Evolutionary conservation across 805 yeast genomes (phyloP), one percentile per base, ranked within the genome.

Genomic region (Tetrapisispora arboricola): DNA sequence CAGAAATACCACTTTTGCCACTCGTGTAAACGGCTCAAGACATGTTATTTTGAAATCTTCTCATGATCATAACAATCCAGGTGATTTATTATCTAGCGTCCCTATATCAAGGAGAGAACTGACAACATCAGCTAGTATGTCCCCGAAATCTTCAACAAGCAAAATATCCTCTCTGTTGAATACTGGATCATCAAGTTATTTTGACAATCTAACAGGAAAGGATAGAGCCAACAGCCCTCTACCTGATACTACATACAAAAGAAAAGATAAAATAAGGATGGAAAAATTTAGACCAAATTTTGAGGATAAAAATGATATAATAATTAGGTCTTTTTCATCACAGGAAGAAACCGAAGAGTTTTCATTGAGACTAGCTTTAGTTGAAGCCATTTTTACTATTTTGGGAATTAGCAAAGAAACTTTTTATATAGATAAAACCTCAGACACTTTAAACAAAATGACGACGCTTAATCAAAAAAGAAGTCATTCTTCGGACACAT

Each of bases 81-180:
- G 95, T 22, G 95, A 86, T 55, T 66, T 87, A 39, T 62, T 87
- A 10, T 82, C 95, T 0, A 83, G 81, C 41, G 95, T 80, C 1
- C 92, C 94, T 1, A 57, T 83, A 7, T 70, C 80, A 1, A 64
- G 80, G 40, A 57, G 49, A 32, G 55, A 49, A 38, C 26, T 40
- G 19, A 26, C 47, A 18, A 15, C 10, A 10, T 4, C 33, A 19
- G 16, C 12, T 11, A 28, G 9, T 6, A 6, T 20, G 4, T 24
- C 29, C 6, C 19, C 22, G 8, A 9, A 8, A 13, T 20, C 35
- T 2, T 25, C 37, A 17, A 34, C 22, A 15, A 16, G 11, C 9
- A 22, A 17, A 9, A 19, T 34, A 3, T 16, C 28, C 2, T 4
- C 18, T 24, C 4, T 24, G 16, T 15, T 10, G 7, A n/a, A 15